A percentile compares a stretch with the other conserved stretches of the same genome.
phyloP scores from a whole-genome alignment of 78 protist species.

The Dictyostelium citrinum region DNA sequence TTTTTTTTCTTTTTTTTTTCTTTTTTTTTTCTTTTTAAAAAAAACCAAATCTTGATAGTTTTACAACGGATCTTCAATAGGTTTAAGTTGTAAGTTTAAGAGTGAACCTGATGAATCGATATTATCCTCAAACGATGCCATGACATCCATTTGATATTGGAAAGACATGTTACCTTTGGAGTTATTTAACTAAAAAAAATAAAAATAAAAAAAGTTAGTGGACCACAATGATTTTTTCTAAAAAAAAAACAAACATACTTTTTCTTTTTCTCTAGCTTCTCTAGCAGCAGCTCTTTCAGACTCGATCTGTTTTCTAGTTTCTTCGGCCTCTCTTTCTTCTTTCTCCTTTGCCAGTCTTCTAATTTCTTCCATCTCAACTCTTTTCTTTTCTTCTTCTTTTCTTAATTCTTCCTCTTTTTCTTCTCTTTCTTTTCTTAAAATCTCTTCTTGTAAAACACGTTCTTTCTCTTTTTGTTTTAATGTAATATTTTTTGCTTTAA shows the following conservation, averaged over 20 bases:
- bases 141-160: slow-evolving; percentile 76
- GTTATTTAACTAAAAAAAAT: neutral
- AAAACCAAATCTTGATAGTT: neutral
- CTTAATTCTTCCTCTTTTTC: slow-evolving; percentile 53
- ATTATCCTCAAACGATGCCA: slow-evolving; percentile 63
- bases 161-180: slow-evolving; percentile 55
- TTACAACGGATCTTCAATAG: slow-evolving; percentile 36
- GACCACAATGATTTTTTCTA: too few relatives aligned
- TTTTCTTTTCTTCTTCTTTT: slow-evolving; percentile 56
- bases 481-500: slow-evolving; percentile 41
- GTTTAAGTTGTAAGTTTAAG: slow-evolving; percentile 42
- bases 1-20: neutral
- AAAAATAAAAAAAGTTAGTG: neutral
- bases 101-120: neutral
- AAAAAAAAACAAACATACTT: neutral
- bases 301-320: slow-evolving; percentile 31
- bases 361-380: neutral
- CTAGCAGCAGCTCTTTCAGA: slow-evolving; percentile 68
- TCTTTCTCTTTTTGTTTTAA: slow-evolving; percentile 59
- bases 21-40: neutral
- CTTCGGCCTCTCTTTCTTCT: slow-evolving; percentile 54
- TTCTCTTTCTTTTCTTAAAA: slow-evolving; percentile 34
- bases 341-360: slow-evolving; percentile 18
- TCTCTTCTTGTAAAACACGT: slow-evolving; percentile 30
- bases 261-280: slow-evolving; percentile 77